phyloP scores from a whole-genome alignment of 1,284 basidiomycete species.

The Fomitopsis schrenkii region DNA sequence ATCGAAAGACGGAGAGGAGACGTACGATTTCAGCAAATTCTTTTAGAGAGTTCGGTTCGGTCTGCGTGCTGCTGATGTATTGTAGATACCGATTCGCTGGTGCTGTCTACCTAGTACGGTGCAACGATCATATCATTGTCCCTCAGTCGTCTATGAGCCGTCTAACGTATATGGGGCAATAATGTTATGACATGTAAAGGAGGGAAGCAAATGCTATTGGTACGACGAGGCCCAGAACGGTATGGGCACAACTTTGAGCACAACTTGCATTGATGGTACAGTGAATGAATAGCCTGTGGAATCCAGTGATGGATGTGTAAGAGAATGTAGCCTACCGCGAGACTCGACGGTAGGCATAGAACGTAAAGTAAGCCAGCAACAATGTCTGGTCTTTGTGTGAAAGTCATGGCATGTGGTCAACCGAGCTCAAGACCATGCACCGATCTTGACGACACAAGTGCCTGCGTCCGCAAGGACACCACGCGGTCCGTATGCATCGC shows the following conservation, averaged over 20 bases:
- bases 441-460: slow-evolving; percentile 31
- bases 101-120: neutral
- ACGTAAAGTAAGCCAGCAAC: neutral
- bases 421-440: slow-evolving; percentile 11
- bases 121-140: neutral
- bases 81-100: too few species aligned
- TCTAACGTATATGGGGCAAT: slow-evolving; percentile 1
- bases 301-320: neutral
- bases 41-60: slow-evolving; percentile 31
- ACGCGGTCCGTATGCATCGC: slow-evolving; percentile 22
- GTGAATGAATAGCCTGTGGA: neutral
- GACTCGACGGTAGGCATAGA: neutral
- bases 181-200: neutral
- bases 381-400: neutral
- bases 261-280: neutral
- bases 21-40: slow-evolving; percentile 53
- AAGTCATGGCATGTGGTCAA: neutral
- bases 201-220: neutral
- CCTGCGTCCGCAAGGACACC: slow-evolving; percentile 30
- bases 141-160: neutral
- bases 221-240: neutral
- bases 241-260: too few species aligned
- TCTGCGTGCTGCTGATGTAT: neutral
- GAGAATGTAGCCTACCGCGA: neutral
- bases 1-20: slow-evolving; percentile 31